Base-by-base conservation (phyloP, 805 yeast genomes). In the Wickerhamiella alocasiicola region DNA sequence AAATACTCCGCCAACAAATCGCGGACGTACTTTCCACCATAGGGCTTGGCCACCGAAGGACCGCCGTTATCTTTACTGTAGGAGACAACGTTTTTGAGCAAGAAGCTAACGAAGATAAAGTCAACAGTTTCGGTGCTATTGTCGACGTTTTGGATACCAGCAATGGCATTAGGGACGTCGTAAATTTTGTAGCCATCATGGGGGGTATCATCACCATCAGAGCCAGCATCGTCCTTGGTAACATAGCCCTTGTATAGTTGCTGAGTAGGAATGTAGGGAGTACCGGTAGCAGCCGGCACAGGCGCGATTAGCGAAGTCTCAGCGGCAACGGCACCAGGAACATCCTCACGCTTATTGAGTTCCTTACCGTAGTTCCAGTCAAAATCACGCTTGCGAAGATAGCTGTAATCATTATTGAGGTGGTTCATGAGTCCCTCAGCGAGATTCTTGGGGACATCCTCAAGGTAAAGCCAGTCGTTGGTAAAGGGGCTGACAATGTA, bases 401-500 rank as follows among this genome's bases (percentile, higher is more conserved):
- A 44, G 23, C 34, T 6, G 15, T 29, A 37, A 19, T 37, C 45
- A 6, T 42, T 61, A 54, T 87, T 87, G 45, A 87, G 64, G 27
- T 67, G 64, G 0, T 64, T 62, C 6, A 74, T 66, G 0, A 85
- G 61, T 44, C 62, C 55, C 6, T 63, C 45, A 0, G 94, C 94
- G 4, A 76, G 53, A 2, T 59, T 45, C 41, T 67, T 64, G 0
- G 91, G 82, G 2, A 87, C 57, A 5, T 68, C 63, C 1, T 68
- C 63, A 11, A 87, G 57, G 37, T 69, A 73, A 24, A 67, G 71
- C 96, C 96, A 88, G 30, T 68, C 68, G 53, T 85, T 84, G 40
- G 72, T 67, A 60, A 84, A 87, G 0, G 97, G 96, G 0, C 93
- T 76, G 1, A 88, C 81, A 32, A 80, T 81, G 54, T 68, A 88